phyloP scores from a whole-genome alignment of 352 stramenopile species.

The Aphanomyces cochlioides region DNA sequence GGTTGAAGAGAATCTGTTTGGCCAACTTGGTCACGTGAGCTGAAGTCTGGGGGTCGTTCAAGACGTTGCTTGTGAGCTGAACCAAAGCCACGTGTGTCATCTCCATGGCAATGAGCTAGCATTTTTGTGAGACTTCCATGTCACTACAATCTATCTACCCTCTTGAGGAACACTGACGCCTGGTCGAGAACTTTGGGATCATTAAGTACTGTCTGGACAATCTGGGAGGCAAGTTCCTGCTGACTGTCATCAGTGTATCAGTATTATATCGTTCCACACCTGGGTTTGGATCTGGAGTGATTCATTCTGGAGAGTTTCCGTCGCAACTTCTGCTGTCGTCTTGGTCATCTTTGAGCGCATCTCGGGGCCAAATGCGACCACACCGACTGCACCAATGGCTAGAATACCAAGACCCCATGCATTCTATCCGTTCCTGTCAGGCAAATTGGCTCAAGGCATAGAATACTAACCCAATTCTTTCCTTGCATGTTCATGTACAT shows the following conservation, averaged over 20 bases:
- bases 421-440: conserved; percentile 8
- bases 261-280: not conserved
- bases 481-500: conserved; percentile 12
- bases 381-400: conserved; percentile 41
- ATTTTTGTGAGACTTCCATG: no score
- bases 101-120: conserved; percentile 66
- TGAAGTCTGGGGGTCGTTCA: conserved; percentile 24
- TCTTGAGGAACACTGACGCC: conserved; percentile 66
- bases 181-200: conserved; percentile 80
- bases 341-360: conserved; percentile 77
- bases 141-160: conserved; percentile 33
- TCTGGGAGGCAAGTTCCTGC: conserved; percentile 69
- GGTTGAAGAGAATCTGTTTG: conserved; percentile 28
- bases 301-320: conserved; percentile 78
- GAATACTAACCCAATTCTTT: not conserved
- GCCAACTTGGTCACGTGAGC: conserved; percentile 21
- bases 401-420: conserved; percentile 10
- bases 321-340: conserved; percentile 77
- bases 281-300: conserved; percentile 68
- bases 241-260: no score
- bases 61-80: conserved; percentile 10
- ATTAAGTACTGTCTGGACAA: conserved; percentile 83
- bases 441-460: not conserved
- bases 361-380: conserved; percentile 71
- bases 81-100: conserved; percentile 51